Evolutionary conservation across 805 yeast species (phyloP).

Genomic region (Suhomyces tanzawaensis): DNA sequence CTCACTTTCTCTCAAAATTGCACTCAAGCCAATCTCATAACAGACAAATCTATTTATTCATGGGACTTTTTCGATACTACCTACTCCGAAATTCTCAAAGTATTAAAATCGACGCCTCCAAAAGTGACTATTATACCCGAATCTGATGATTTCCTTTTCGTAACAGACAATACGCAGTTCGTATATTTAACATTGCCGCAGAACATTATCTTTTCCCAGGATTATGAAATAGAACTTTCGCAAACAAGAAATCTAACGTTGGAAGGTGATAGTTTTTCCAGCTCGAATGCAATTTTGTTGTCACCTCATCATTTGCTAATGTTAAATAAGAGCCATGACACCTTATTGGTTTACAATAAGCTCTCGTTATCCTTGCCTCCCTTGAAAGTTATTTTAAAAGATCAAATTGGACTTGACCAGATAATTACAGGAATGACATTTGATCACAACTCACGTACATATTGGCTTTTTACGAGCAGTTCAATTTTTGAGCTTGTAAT

Average conservation of each 20-base stretch:
- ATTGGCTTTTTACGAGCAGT: slow-evolving; percentile 67
- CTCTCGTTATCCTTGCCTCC: slow-evolving; percentile 16
- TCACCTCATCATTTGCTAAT: slow-evolving; percentile 32
- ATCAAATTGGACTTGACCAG: slow-evolving; percentile 3
- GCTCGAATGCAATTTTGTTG: slow-evolving; percentile 17
- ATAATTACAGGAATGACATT: slow-evolving; percentile 27
- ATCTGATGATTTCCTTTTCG: slow-evolving; percentile 11
- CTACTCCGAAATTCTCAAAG: slow-evolving; percentile 25
- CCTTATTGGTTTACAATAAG: slow-evolving; percentile 29
- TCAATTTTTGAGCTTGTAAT: slow-evolving; percentile 71
- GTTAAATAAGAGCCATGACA: slow-evolving; percentile 14
- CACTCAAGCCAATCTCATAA: slow-evolving; percentile 23
- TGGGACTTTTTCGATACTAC: slow-evolving; percentile 38
- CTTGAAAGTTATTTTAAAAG: slow-evolving; percentile 8
- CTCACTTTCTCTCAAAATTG: slow-evolving; percentile 19
- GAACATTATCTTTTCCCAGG: slow-evolving; percentile 27
- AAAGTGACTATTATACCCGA: slow-evolving; percentile 3
- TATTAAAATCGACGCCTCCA: slow-evolving; percentile 24
- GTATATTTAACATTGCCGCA: slow-evolving; percentile 13
- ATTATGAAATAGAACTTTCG: slow-evolving; percentile 25
- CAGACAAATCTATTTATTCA: slow-evolving; percentile 15
- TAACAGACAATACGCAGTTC: slow-evolving; percentile 13
- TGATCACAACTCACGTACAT: slow-evolving; percentile 46
- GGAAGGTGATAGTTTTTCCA: background rate
- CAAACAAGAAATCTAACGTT: slow-evolving; percentile 13